Conservation (phyloP, 257 asterid species). For the Petunia axillaris region DNA sequence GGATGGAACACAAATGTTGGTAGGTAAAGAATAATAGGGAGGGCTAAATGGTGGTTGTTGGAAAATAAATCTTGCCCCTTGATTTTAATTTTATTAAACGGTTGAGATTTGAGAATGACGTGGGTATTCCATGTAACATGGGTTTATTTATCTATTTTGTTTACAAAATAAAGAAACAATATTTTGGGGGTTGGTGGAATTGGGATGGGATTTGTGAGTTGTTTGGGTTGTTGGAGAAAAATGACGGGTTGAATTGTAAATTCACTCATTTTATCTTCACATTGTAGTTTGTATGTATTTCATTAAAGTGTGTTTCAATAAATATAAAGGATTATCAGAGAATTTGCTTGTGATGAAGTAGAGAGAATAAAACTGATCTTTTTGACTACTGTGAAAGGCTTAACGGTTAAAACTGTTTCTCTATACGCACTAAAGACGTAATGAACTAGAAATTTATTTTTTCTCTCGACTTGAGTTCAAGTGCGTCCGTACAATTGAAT, state of each 20-base stretch:
- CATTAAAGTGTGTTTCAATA: not conserved
- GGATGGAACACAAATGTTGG: conserved; percentile 39
- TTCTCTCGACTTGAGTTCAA: no score
- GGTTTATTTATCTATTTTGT: not conserved
- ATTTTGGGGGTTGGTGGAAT: conserved; percentile 25
- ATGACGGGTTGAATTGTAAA: not conserved
- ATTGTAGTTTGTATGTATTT: no score
- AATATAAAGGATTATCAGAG: not conserved
- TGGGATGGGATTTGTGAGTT: not conserved
- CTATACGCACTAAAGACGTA: no score
- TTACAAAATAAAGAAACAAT: not conserved
- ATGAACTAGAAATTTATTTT: no score
- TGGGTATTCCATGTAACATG: conserved; percentile 34
- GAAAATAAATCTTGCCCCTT: conserved; percentile 50
- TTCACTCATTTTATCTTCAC: not conserved
- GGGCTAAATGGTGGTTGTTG: conserved; percentile 49
- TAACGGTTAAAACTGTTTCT: no score
- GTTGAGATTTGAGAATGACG: conserved; percentile 36
- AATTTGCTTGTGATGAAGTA: not conserved
- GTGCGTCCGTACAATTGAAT: no score
- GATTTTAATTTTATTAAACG: conserved; percentile 31
- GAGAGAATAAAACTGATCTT: not conserved
- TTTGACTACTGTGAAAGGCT: no score
- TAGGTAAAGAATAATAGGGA: conserved; percentile 56
- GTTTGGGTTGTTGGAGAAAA: conserved; percentile 22